Percentiles rank a stretch among this genome's conserved stretches.
Conservation (phyloP, 495 filamentous ascomycete species). For the Entonaema liquescens region DNA sequence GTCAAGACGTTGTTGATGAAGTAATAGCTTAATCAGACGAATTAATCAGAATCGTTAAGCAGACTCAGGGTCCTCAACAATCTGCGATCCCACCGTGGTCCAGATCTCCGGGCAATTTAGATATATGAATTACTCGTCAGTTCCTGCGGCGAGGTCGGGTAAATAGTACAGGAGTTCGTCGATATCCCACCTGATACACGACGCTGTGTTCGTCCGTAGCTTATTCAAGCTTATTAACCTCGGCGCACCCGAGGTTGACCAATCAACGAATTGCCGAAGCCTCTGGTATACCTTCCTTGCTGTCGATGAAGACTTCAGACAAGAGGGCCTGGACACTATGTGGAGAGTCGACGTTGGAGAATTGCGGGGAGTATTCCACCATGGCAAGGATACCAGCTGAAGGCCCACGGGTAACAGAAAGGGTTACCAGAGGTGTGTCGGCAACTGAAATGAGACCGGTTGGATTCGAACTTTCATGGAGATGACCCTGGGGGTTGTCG, state of each 20-base stretch:
- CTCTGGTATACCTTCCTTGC: constrained; percentile 6
- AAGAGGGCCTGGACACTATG: constrained; percentile 28
- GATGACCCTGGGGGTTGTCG: constrained; percentile 24
- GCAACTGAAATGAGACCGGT: constrained; percentile 41
- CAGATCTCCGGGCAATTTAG: constrained; percentile 44
- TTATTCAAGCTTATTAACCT: constrained; percentile 40
- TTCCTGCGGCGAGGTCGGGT: constrained; percentile 37
- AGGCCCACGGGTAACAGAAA: constrained; percentile 2
- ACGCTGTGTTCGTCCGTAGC: constrained; percentile 10
- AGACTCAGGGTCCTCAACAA: constrained; percentile 29
- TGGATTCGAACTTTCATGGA: not conserved
- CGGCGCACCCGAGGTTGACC: constrained; percentile 19
- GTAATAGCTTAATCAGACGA: constrained; percentile 31
- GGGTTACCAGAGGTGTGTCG: constrained; percentile 18
- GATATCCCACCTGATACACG: constrained; percentile 21
- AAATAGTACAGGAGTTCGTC: constrained; percentile 20
- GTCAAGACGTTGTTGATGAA: constrained; percentile 24
- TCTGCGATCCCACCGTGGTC: constrained; percentile 21
- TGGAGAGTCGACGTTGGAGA: constrained; percentile 29
- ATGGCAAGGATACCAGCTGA: constrained; percentile 25
- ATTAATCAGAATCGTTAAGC: constrained; percentile 39
- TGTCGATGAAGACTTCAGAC: constrained; percentile 24
- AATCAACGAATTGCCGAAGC: constrained; percentile 47
- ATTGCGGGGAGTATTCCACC: constrained; percentile 37
- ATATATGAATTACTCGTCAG: constrained; percentile 40